Evolutionary conservation across 75 land plant genomes (phyloP), one percentile per base, ranked within the genome.

Genomic region (Larix kaempferi): DNA sequence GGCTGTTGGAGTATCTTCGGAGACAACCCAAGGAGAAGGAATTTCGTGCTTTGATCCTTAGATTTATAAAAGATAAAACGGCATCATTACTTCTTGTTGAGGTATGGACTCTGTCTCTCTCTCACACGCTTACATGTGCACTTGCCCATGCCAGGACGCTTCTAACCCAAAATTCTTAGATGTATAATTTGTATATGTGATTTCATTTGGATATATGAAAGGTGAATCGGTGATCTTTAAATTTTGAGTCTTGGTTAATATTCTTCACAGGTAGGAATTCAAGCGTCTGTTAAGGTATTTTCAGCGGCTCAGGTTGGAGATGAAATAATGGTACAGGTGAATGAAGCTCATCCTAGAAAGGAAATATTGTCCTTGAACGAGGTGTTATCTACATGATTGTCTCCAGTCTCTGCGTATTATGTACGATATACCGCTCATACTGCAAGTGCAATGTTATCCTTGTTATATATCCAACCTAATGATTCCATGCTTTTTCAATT

Each of bases 1-100:
- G 99, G 99, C 74, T 84, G 19, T 64, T 98, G 80, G 99, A 91
- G 71, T 98, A 82, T 58, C 66, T 98, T 33, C 92, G 94, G 78
- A 86, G 96, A 78, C 94, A 95, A 78, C 94, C 92, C 19, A 86
- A 81, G 77, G 91, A 82, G 61, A 94, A 71, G 78, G 80, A 17
- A 15, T 98, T 81, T 65, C 84, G 79, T 66, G 99, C 96, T 12
- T 82, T 91, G 80, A 78, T 98, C 52, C 88, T 96, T 59, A 91
- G 91, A 61, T 88, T 94, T 76, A 82, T 96, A 71, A 92, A 89
- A 80, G 94, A 94, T 78, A 86, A 89, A 33, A 63, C 61, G 12
- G 98, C 92, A 29, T 71, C 89, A 29, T 72, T 96, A 29, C 84
- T 96, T 37, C 59, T 96, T 62, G 19, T 83, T 3, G 98, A 96